phyloP scores from a whole-genome alignment of 306 rosid species.

The Rubus parviflorus region DNA sequence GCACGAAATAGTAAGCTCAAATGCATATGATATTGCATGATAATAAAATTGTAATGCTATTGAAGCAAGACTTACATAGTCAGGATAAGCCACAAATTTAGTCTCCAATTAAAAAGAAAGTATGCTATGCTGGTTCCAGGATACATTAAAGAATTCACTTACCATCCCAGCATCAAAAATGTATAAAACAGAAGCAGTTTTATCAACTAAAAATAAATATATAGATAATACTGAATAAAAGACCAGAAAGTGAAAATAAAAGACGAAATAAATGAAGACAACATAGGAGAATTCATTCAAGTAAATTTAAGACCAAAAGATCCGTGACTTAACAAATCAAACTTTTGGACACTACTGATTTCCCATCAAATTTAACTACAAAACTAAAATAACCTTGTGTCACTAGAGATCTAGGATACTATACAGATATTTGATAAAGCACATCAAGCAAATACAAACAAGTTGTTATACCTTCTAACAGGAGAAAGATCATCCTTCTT shows the following conservation, averaged over 20 bases:
- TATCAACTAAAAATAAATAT: not conserved
- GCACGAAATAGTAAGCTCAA: slow-evolving; percentile 7
- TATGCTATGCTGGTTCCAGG: not conserved
- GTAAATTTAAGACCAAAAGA: not conserved
- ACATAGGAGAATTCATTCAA: not conserved
- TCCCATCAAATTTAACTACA: not conserved
- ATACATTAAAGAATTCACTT: not conserved
- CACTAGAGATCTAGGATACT: not conserved
- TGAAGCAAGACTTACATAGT: slow-evolving; percentile 12
- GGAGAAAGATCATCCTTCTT: slow-evolving; percentile 53
- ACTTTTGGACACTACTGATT: not conserved
- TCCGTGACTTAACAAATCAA: not conserved
- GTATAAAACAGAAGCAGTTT: not conserved
- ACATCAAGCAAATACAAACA: slow-evolving; percentile 7
- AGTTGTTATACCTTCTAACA: slow-evolving; percentile 53
- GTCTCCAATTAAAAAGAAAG: not conserved
- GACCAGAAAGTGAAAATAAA: not conserved
- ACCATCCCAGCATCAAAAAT: not conserved
- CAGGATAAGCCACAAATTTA: not conserved
- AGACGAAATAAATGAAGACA: too few species aligned
- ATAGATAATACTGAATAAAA: not conserved
- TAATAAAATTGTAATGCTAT: not conserved
- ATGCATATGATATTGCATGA: not conserved
- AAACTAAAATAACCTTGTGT: not conserved
- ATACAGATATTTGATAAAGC: slow-evolving; percentile 6